Base-by-base conservation (phyloP, 345 rosid species). In the Brassica cretica region DNA sequence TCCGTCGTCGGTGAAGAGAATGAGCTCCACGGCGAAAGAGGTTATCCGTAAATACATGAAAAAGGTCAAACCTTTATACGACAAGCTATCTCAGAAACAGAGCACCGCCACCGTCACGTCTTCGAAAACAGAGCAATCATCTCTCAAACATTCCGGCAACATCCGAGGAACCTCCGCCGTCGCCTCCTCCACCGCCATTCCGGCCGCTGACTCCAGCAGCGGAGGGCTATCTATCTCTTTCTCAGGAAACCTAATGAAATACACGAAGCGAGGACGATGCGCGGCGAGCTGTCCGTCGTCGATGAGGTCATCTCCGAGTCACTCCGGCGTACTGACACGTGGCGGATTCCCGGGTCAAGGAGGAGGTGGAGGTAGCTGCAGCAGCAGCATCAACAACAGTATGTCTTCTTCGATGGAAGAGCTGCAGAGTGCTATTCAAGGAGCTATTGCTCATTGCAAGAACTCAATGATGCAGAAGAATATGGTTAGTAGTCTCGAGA, bases 51-150 rank as follows among this genome's bases (percentile, higher is more conserved):
- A 92, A 75, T 94, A 94, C 66, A 32, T 94, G 86, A 94, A 92
- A 83, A 94, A 91, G 70, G 97, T 88, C 81, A 94, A 92, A 85
- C 98, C 98, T 12, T 68, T 94, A 68, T 92, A 94, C 85, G 98
- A 92, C 62, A 94, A 92, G 80, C 72, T 92, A 32, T 88, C 97
- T 25, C 89, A 86, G 62, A 89, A 89, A 75, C 93, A 91, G 74
- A 76, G 60, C 44, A 63, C 66, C 44, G 18, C 69, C 44, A 12
- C 46, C 5, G 77, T 59, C 41, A 4, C 60, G 0, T 5, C 53
- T 74, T 15, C 64, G 0, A 75, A 70, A 75, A 41, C 83, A 64
- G 80, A 75, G 76, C 19, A n/a, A 5, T 1, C 63, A 29, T 16
- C 64, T 60, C 71, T 74, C 51, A 79, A 79, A 74, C 61, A 61